phyloP scores from a whole-genome alignment of 2,329 filamentous ascomycete species.

The Phaeosphaeriaceae sp. region DNA sequence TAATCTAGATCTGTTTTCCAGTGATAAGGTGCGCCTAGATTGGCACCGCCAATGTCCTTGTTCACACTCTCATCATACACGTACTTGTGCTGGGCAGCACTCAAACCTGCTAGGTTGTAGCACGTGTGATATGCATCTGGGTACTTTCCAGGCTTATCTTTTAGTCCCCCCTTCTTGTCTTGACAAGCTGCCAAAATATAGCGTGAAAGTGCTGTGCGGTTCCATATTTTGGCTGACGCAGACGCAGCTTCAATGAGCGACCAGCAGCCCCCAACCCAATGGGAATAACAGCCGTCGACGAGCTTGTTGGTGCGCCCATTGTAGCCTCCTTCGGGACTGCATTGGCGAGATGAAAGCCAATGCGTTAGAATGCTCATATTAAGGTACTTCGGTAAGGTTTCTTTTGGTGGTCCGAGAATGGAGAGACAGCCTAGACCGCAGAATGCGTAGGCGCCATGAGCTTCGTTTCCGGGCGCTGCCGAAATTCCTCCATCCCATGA shows the following conservation, averaged over 20 bases:
- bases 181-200: slow-evolving; percentile 94
- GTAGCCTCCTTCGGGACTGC: slow-evolving; percentile 89
- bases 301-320: slow-evolving; percentile 96
- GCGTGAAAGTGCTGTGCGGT: slow-evolving; percentile 80
- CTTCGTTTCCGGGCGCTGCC: slow-evolving; percentile 83
- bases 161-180: slow-evolving; percentile 76
- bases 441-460: slow-evolving; percentile 96
- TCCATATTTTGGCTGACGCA: slow-evolving; percentile 65
- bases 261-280: slow-evolving; percentile 97
- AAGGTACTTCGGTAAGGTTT: slow-evolving; percentile 76
- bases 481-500: slow-evolving; percentile 95
- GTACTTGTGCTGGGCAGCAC: slow-evolving; percentile 75
- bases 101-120: slow-evolving; percentile 87
- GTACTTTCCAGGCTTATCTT: slow-evolving; percentile 90
- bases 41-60: slow-evolving; percentile 30
- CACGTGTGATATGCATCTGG: slow-evolving; percentile 92
- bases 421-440: slow-evolving; percentile 89
- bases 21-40: slow-evolving; percentile 50
- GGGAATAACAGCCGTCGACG: slow-evolving; percentile 97
- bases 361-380: slow-evolving; percentile 77
- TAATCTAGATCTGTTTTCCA: slow-evolving; percentile 56
- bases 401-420: slow-evolving; percentile 79
- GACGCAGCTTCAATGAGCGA: slow-evolving; percentile 77
- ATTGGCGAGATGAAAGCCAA: slow-evolving; percentile 90
- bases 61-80: slow-evolving; percentile 52